Evolutionary conservation across 768 basidiomycete genomes (phyloP).

Genomic region (Hydnomerulius pinastri): DNA sequence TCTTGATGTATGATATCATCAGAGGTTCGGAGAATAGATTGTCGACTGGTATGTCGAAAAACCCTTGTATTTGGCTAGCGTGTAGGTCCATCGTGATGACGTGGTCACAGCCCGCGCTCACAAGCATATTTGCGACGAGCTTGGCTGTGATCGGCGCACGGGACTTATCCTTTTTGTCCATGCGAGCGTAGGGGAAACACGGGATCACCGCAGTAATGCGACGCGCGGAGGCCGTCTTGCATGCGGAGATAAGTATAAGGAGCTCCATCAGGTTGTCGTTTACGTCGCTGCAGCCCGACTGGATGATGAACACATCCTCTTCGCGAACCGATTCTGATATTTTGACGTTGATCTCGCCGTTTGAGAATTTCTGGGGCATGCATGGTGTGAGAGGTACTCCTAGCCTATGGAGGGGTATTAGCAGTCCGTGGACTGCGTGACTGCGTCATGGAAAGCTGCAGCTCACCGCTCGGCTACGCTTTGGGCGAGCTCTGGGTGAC

Average conservation of each 20-base stretch:
- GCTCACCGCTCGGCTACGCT: conserved; percentile 96
- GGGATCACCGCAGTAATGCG: conserved; percentile 98
- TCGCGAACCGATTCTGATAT: conserved; percentile 95
- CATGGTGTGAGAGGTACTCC: conserved; percentile 83
- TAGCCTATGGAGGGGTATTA: conserved; percentile 70
- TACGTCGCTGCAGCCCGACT: conserved; percentile 85
- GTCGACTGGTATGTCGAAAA: conserved; percentile 98
- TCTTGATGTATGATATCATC: conserved; percentile 92
- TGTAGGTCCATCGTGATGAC: conserved; percentile 99
- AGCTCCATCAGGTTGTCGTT: conserved; percentile 99
- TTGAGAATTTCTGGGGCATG: conserved; percentile 88
- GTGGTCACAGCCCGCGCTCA: conserved; percentile 96
- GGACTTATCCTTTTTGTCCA: conserved; percentile 98
- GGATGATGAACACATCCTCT: conserved; percentile 98
- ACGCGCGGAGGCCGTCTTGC: conserved; percentile 93
- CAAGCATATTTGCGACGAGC: conserved; percentile 97
- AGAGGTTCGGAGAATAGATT: conserved; percentile 96
- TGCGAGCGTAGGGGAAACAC: conserved; percentile 94
- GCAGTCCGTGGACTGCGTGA: conserved; percentile 46
- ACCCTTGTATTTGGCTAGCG: conserved; percentile 97
- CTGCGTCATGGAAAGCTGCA: conserved; percentile 43
- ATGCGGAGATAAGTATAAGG: conserved; percentile 96
- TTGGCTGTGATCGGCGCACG: conserved; percentile 98
- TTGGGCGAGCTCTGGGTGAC: conserved; percentile 96
- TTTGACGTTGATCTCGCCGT: conserved; percentile 94